Evolutionary conservation across 352 stramenopile genomes (phyloP), one percentile per base, ranked within the genome.

Genomic region (Hyaloperonospora arabidopsidis): DNA sequence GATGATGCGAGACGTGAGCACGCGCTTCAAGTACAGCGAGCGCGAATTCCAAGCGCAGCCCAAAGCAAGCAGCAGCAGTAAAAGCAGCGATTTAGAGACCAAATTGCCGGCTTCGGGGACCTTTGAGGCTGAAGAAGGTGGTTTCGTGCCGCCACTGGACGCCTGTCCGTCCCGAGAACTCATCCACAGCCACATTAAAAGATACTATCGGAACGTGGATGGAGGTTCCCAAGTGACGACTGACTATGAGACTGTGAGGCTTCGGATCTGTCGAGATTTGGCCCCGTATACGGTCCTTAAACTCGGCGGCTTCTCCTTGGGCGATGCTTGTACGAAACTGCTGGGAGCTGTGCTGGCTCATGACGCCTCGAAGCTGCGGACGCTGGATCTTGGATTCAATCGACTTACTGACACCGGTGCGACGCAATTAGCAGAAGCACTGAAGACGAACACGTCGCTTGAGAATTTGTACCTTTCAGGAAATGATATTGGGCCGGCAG

Each of bases 381-480:
- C 79, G 32, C 61, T 93, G 15, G 80, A 93, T 46, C 61, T 93
- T 12, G 80, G 82, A 2, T 90, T 90, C 43, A 93, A 93, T 59
- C 70, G 79, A 64, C 75, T 93, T 45, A 87, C 73, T 25, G 73
- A 90, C 63, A 74, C 72, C 15, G 82, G 82, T 21, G 75, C 81
- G 32, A 56, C 61, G 10, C 63, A 78, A 44, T 48, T 93, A 32
- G 82, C 82, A 1, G 41, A 68, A 21, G 76, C 78, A 8, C 63
- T 93, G 10, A 66, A 78, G 47, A 58, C 63, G 14, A 90, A 93
- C 61, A 28, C 56, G 50, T 79, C 79, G 40, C 70, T 93, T 32
- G 62, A 84, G 58, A 82, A 65, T 40, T 61, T 93, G 35, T 93
- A 91, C 46, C 65, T 93, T 14, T 88, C 76, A 54, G 80, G 82